Conservation (phyloP, 768 basidiomycete genomes). For the Gloeopeniophorella convolvens region DNA sequence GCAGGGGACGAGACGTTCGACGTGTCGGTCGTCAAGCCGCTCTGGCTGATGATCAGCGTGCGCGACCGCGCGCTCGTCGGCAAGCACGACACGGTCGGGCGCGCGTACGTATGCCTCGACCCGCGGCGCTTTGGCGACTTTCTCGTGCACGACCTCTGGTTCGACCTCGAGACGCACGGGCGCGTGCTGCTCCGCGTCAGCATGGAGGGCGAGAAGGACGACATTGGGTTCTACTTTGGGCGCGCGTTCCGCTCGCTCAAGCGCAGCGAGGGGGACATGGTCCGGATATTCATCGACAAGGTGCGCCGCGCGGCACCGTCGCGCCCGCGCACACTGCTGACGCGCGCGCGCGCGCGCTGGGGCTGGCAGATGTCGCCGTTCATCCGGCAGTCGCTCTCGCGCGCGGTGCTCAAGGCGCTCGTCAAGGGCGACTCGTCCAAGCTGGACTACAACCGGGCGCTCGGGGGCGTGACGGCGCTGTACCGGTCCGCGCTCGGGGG, state of each 20-base stretch:
- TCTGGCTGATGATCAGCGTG: conserved; percentile 96
- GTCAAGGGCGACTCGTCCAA: conserved; percentile 52
- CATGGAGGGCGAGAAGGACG: conserved; percentile 99
- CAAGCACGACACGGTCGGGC: conserved; percentile 88
- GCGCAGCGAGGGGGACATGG: conserved; percentile 91
- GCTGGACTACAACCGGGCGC: conserved; percentile 85
- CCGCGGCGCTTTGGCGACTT: conserved; percentile 84
- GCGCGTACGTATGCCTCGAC: conserved; percentile 89
- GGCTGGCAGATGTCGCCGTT: conserved; percentile 89
- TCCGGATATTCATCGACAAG: conserved; percentile 95
- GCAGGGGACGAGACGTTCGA: conserved; percentile 97
- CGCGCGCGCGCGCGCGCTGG: not conserved
- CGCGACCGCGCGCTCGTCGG: conserved; percentile 86
- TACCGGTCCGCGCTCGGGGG: conserved; percentile 79
- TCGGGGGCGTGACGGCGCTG: conserved; percentile 75
- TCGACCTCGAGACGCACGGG: conserved; percentile 83
- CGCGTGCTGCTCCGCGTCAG: conserved; percentile 83
- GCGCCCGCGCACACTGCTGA: not conserved
- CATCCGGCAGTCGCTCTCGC: conserved; percentile 80
- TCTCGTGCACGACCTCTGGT: conserved; percentile 86
- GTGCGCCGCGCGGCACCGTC: conserved; percentile 33
- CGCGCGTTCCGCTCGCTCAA: conserved; percentile 91
- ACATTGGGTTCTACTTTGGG: conserved; percentile 96
- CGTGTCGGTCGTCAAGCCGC: conserved; percentile 83
- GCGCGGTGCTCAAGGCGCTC: conserved; percentile 67